Conservation (phyloP, 371 early-diverging fungal genomes). For the Mucor plumbeus region DNA sequence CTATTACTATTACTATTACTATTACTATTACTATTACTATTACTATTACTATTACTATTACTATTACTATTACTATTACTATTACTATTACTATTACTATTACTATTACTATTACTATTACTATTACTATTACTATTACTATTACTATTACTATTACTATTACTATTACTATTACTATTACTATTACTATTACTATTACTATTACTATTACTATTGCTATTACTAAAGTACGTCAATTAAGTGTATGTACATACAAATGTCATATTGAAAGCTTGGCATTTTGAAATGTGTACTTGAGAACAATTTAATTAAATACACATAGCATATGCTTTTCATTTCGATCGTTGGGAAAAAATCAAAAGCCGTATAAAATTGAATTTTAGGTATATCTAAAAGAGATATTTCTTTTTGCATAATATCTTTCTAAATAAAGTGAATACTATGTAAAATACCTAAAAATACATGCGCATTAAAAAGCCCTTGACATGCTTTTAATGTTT, state of each 20-base stretch:
- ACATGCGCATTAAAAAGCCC: background rate
- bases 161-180: too few species aligned
- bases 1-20: too few species aligned
- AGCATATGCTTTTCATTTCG: constrained; percentile 3
- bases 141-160: too few species aligned
- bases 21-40: too few species aligned
- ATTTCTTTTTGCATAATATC: background rate
- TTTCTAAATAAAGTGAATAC: background rate
- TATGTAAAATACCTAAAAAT: background rate
- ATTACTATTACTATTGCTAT: too few species aligned
- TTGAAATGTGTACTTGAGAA: background rate
- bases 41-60: too few species aligned
- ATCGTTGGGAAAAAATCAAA: background rate
- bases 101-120: too few species aligned
- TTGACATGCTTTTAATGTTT: background rate
- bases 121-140: too few species aligned
- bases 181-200: too few species aligned
- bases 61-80: too few species aligned
- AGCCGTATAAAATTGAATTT: background rate
- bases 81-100: too few species aligned
- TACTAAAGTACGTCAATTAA: background rate
- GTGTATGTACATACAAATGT: background rate
- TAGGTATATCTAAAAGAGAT: background rate
- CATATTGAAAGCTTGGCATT: background rate
- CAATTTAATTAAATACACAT: background rate